Percentiles rank a stretch among this genome's conserved stretches.
Conservation (phyloP, 768 basidiomycete genomes). For the Suillus luteus region DNA sequence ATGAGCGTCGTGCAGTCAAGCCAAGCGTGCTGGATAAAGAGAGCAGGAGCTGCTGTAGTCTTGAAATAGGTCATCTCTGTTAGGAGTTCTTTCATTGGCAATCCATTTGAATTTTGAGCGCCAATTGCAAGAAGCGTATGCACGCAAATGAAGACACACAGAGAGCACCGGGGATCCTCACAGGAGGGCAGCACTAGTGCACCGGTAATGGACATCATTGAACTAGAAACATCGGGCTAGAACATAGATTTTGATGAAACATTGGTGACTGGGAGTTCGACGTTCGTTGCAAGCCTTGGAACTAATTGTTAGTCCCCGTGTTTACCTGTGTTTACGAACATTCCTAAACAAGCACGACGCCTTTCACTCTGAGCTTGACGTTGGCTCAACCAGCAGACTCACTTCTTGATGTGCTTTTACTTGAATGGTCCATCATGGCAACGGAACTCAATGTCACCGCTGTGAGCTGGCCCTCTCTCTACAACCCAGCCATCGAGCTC, state of each 20-base stretch:
- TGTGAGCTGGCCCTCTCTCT: conserved; percentile 40
- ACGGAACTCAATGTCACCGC: conserved; percentile 19
- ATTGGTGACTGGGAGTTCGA: background rate
- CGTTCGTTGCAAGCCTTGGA: background rate
- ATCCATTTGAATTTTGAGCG: background rate
- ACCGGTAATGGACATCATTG: background rate
- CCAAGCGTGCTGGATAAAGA: background rate
- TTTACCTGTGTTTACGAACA: background rate
- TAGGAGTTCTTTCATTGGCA: background rate
- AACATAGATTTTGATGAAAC: background rate
- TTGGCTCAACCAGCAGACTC: background rate
- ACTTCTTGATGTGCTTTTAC: conserved; percentile 1
- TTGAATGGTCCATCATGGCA: background rate
- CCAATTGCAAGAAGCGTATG: background rate
- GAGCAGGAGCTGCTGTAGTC: background rate
- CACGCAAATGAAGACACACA: background rate
- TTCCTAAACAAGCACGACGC: background rate
- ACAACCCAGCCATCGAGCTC: conserved; percentile 39
- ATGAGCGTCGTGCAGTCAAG: no score
- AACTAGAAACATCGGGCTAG: background rate
- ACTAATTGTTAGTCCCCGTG: background rate
- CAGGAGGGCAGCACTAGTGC: background rate
- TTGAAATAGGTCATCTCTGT: background rate
- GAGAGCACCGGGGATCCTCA: background rate
- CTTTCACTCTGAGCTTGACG: background rate